Base-by-base conservation (phyloP, 164 flowering plant species). In the Protea cynaroides region DNA sequence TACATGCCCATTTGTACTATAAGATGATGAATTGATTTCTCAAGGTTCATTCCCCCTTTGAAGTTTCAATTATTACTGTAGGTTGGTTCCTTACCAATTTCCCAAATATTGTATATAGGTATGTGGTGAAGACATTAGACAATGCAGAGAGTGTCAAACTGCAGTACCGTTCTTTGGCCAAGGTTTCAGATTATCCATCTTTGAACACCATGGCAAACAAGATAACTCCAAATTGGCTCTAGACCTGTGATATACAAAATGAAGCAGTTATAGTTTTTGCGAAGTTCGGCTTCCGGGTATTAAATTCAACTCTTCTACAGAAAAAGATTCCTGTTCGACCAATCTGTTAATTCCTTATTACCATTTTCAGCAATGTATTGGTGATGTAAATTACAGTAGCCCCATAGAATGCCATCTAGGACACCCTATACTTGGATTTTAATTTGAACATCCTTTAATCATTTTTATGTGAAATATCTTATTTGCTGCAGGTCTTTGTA, bases 161-260 rank as follows among this genome's bases (percentile, higher is more conserved):
- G 82, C 98, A 90, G 70, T 89, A 93, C 79, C 90, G 98, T n/a
- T 93, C 97, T 12, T 84, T 93, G 5, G 92, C 92, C 19, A 93
- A 87, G 75, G 80, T 87, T 69, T 37, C 81, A 36, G 86, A 83
- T 56, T 77, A 77, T 67, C 62, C 78, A 15, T 64, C 82, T 40
- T 67, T 82, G 15, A 79, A 75, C 65, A 59, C 73, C 25, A 56
- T 65, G 25, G 67, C 88, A 59, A 75, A 59, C 72, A 87, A 83
- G 78, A 47, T 78, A 59, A 66, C 75, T 65, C 81, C 94, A 58
- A 84, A 78, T 64, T 90, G 94, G 94, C 81, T 82, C 15, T 86
- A 80, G 52, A 61, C 17, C 19, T 21, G 6, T 37, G 66, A 22
- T 14, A 38, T 40, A 21, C 49, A 59, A 19, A 38, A 59, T 59